Evolutionary conservation across 2,329 filamentous ascomycete species (phyloP), one percentile per base, ranked within the genome.

Genomic region (Microsporum audouinii): DNA sequence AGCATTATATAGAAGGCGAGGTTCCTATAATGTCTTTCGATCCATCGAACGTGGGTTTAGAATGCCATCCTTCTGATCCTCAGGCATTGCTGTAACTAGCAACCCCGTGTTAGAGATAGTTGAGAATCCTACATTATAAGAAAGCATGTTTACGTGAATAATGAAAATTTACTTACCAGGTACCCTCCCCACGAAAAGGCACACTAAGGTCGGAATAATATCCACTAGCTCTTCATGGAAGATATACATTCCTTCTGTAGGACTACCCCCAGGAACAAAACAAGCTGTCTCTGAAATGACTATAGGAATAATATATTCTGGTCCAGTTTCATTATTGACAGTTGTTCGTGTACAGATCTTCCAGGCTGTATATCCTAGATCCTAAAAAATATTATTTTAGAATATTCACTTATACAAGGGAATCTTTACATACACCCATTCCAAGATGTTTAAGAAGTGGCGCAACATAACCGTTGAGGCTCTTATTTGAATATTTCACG

Each of bases 281-380:
- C 38, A 49, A 31, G 57, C 41, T 10, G 36, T 39, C n/a, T 29
- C 57, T 12, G 57, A 59, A 41, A 59, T 49, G 38, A 29, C n/a
- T 14, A 59, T 47, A 7, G 57, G 57, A 33, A 59, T 59, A 14
- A 59, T 59, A 39, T 59, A 59, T 47, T 59, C 57, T 47, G 57
- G 57, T 2, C 57, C 57, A 23, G 57, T 59, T 33, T 59, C 49
- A 38, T 49, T 59, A 23, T 33, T 14, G 41, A 59, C 41, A 23
- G 38, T 33, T 59, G 49, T 59, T 34, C 38, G 57, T 38, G 57
- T 47, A n/a, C 41, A 36, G 27, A 59, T 59, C 41, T 47, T 43
- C 57, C 57, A 59, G 43, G 57, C 57, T 36, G 57, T 59, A 38
- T 59, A 59, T 31, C 57, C 57, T 38, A 59, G 39, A 38, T 47